Conservation (phyloP, 2,329 filamentous ascomycete genomes). For the Diaporthe aspalathi region DNA sequence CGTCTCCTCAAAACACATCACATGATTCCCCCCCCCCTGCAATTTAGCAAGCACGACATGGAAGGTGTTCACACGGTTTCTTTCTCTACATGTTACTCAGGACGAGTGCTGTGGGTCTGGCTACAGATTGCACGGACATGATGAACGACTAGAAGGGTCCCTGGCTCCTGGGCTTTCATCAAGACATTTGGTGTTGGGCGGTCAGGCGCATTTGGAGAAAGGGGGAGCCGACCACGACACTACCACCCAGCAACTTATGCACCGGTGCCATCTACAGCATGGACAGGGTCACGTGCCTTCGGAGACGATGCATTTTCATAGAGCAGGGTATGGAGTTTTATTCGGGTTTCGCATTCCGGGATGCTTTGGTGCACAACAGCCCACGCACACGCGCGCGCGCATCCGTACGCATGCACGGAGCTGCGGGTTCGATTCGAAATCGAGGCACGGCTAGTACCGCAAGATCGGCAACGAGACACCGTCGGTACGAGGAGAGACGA, state of each 20-base stretch:
- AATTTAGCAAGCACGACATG: constrained; percentile 32
- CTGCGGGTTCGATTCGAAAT: constrained; percentile 22
- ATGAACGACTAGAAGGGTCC: constrained; percentile 33
- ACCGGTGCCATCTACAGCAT: constrained; percentile 11
- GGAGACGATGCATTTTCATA: constrained; percentile 38
- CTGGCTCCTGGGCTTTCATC: constrained; percentile 26
- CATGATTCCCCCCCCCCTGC: constrained; percentile 37
- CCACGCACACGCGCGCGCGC: not conserved
- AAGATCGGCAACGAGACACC: constrained; percentile 1
- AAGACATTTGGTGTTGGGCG: constrained; percentile 24
- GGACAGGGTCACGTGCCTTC: constrained; percentile 14
- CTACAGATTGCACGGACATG: constrained; percentile 30
- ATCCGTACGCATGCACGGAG: constrained; percentile 1
- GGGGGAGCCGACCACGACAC: constrained; percentile 16
- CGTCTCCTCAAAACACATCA: constrained; percentile 22
- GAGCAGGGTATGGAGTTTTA: constrained; percentile 37
- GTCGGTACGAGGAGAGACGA: constrained; percentile 8
- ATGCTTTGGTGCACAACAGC: constrained; percentile 32
- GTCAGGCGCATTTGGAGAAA: constrained; percentile 36
- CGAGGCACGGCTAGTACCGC: constrained; percentile 8
- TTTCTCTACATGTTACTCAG: constrained; percentile 23
- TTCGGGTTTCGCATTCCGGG: constrained; percentile 35
- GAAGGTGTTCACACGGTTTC: constrained; percentile 36
- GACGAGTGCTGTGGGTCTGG: constrained; percentile 25
- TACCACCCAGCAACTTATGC: constrained; percentile 19